Conservation (phyloP, 2,329 filamentous ascomycete genomes). For the Thelonectria olida region DNA sequence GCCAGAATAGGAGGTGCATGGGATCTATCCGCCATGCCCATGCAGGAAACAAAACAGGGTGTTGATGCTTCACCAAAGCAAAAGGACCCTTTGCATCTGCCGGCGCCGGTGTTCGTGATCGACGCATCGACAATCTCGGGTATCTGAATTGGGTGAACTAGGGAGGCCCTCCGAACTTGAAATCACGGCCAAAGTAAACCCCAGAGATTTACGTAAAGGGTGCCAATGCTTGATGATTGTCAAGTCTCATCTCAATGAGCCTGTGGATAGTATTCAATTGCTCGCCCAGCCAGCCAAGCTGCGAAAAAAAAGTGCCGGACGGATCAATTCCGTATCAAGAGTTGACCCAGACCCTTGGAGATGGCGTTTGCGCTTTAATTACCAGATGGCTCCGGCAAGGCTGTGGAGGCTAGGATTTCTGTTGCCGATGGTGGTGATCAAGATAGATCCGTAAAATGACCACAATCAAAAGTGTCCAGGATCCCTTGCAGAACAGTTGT, state of each 20-base stretch:
- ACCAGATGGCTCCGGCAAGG: slow-evolving; percentile 15
- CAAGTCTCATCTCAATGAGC: background rate
- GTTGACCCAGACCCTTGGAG: background rate
- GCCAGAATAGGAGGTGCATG: slow-evolving; percentile 20
- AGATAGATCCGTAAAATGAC: slow-evolving; percentile 24
- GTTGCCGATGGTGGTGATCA: slow-evolving; percentile 18
- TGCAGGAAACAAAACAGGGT: slow-evolving; percentile 24
- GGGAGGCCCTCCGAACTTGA: slow-evolving; percentile 20
- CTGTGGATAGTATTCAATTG: background rate
- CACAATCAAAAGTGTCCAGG: slow-evolving; percentile 34
- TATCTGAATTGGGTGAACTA: slow-evolving; percentile 35
- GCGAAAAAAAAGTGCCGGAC: background rate
- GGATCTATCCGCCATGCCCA: slow-evolving; percentile 27
- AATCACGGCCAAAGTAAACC: slow-evolving; percentile 11
- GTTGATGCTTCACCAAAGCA: slow-evolving; percentile 14
- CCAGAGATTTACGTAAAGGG: slow-evolving; percentile 21
- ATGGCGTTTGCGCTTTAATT: background rate
- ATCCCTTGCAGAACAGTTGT: slow-evolving; percentile 32
- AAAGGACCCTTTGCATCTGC: slow-evolving; percentile 24
- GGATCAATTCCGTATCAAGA: background rate
- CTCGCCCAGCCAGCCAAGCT: background rate
- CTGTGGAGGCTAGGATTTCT: slow-evolving; percentile 10
- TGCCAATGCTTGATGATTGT: background rate
- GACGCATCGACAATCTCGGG: slow-evolving; percentile 42
- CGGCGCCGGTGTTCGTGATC: slow-evolving; percentile 35